Conservation (phyloP, 2,329 filamentous ascomycete genomes). For the Ophiostoma sp. region DNA sequence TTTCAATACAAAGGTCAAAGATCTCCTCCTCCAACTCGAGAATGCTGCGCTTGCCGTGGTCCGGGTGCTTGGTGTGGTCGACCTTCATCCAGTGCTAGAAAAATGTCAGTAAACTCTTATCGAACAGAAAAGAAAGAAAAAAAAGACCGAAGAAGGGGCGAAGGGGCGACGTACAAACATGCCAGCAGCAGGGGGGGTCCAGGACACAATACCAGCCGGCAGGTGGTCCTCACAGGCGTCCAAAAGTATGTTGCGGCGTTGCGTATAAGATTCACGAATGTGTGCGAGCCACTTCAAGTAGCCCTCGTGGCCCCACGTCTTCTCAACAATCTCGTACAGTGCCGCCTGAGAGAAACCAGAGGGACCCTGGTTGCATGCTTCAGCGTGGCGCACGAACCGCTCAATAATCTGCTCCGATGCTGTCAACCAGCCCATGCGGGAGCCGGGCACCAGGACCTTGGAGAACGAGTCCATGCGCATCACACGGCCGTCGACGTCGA, state of each 20-base stretch:
- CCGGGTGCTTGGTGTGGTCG: slow-evolving; percentile 27
- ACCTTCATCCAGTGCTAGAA: slow-evolving; percentile 64
- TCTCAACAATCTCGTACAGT: slow-evolving; percentile 82
- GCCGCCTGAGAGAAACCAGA: slow-evolving; percentile 81
- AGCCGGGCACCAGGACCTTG: slow-evolving; percentile 83
- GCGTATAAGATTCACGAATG: slow-evolving; percentile 77
- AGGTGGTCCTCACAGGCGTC: slow-evolving; percentile 77
- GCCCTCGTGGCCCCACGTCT: slow-evolving; percentile 83
- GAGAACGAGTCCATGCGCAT: slow-evolving; percentile 91
- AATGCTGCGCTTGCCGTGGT: slow-evolving; percentile 53
- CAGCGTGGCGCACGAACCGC: slow-evolving; percentile 77
- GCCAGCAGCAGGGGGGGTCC: slow-evolving; percentile 77
- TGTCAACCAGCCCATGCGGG: slow-evolving; percentile 84
- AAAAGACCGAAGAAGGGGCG: slow-evolving; percentile 8
- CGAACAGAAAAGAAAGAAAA: background rate
- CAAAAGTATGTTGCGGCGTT: slow-evolving; percentile 73
- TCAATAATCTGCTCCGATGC: slow-evolving; percentile 82
- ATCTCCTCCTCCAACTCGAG: slow-evolving; percentile 80
- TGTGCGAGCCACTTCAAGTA: slow-evolving; percentile 89
- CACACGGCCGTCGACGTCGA: slow-evolving; percentile 85
- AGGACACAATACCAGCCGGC: slow-evolving; percentile 72
- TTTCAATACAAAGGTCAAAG: slow-evolving; percentile 72
- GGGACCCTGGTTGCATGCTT: slow-evolving; percentile 82
- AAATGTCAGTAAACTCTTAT: background rate
- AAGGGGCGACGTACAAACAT: slow-evolving; percentile 76